A percentile compares a stretch with the other conserved stretches of the same genome.
phyloP scores from a whole-genome alignment of 306 rosid species.

The Luffa acutangula region DNA sequence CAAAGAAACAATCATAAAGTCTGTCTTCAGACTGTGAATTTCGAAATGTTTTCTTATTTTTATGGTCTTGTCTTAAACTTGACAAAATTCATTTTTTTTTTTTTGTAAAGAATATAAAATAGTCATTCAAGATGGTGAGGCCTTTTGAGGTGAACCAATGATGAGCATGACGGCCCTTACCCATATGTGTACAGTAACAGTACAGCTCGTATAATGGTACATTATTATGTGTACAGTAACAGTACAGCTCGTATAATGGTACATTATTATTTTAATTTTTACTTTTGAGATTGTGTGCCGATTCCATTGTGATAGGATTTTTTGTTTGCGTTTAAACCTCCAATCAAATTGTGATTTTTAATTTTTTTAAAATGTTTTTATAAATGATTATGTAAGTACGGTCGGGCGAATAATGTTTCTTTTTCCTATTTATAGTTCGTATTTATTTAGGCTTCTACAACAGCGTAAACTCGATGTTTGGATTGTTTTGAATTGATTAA shows the following conservation, averaged over 20 bases:
- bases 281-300: background rate
- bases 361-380: background rate
- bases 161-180: background rate
- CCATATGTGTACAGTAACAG: background rate
- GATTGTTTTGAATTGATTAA: background rate
- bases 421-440: background rate
- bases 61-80: background rate
- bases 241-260: background rate
- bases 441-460: background rate
- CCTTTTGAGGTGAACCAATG: background rate
- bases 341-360: background rate
- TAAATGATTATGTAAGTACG: background rate
- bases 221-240: too few species aligned
- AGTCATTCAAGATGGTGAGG: slow-evolving; percentile 15
- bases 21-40: background rate
- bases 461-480: background rate
- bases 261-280: background rate
- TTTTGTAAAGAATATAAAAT: background rate
- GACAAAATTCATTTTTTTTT: background rate
- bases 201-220: background rate
- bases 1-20: background rate
- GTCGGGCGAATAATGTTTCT: background rate
- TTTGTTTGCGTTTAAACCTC: background rate
- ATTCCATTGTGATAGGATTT: background rate
- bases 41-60: background rate